Conservation (phyloP, 305 asterid species). For the Fraxinus xanthoxyloides region DNA sequence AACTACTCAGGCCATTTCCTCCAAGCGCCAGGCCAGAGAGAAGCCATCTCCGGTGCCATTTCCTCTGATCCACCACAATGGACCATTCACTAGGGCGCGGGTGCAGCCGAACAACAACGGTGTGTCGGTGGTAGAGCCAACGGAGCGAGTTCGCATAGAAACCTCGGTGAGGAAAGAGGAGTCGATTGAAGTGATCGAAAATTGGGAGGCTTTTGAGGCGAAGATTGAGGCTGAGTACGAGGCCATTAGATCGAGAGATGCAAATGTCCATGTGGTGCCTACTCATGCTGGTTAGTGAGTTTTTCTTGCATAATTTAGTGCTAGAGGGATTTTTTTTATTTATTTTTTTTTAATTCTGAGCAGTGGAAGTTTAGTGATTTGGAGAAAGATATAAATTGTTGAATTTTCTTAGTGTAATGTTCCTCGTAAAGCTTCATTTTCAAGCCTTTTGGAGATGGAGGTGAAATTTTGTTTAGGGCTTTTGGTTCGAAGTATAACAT, state of each 20-base stretch:
- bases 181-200: conserved; percentile 37
- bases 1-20: conserved; percentile 47
- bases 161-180: conserved; percentile 47
- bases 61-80: conserved; percentile 87
- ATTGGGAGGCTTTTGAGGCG: conserved; percentile 79
- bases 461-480: not conserved
- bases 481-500: not conserved
- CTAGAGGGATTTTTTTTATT: not conserved
- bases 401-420: conserved; percentile 16
- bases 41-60: conserved; percentile 58
- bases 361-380: conserved; percentile 6
- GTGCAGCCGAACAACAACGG: conserved; percentile 61
- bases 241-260: conserved; percentile 56
- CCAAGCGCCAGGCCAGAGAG: conserved; percentile 90
- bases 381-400: not conserved
- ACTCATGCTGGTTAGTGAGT: conserved; percentile 76
- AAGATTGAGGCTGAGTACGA: conserved; percentile 72
- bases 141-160: conserved; percentile 50
- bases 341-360: conserved; percentile 3
- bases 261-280: conserved; percentile 79
- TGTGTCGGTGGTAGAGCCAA: conserved; percentile 32
- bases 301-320: not conserved
- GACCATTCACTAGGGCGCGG: conserved; percentile 90
- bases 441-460: not conserved
- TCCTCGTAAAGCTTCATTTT: conserved; percentile 22